phyloP scores from a whole-genome alignment of 2,329 filamentous ascomycete genomes.

The Fusarium brevicatenulatum region DNA sequence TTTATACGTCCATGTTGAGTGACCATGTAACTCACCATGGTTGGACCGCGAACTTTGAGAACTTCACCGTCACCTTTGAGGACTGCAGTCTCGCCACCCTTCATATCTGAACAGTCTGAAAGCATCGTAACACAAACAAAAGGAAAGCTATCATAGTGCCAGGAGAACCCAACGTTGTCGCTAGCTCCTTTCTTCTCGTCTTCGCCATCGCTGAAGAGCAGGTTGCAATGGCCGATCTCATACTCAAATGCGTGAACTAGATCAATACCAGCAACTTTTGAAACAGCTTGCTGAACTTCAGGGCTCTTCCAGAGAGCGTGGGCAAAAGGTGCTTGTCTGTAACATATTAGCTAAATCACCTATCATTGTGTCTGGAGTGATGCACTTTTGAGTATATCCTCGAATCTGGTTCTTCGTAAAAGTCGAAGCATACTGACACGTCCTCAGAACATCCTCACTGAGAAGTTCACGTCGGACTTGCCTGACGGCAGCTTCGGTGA shows the following conservation, averaged over 20 bases:
- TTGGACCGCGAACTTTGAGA: constrained; percentile 67
- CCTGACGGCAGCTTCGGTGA: constrained; percentile 68
- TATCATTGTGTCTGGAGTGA: constrained; percentile 10
- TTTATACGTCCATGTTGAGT: neutral
- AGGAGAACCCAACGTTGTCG: constrained; percentile 59
- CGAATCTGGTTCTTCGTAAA: constrained; percentile 66
- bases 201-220: constrained; percentile 58
- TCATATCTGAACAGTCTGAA: constrained; percentile 69
- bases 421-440: constrained; percentile 62
- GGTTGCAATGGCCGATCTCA: constrained; percentile 66
- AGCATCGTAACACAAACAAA: constrained; percentile 78
- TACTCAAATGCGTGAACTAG: constrained; percentile 64
- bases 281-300: constrained; percentile 58
- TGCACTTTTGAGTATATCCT: constrained; percentile 58
- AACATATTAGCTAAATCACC: neutral
- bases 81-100: constrained; percentile 73
- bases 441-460: constrained; percentile 63
- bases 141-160: constrained; percentile 73
- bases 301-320: constrained; percentile 61
- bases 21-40: constrained; percentile 58
- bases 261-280: constrained; percentile 64
- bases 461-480: constrained; percentile 72
- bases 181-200: constrained; percentile 56
- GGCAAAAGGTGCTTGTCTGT: constrained; percentile 66
- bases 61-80: constrained; percentile 63